Conservation (phyloP, 1,284 basidiomycete genomes). For the Coriolopsis trogii region DNA sequence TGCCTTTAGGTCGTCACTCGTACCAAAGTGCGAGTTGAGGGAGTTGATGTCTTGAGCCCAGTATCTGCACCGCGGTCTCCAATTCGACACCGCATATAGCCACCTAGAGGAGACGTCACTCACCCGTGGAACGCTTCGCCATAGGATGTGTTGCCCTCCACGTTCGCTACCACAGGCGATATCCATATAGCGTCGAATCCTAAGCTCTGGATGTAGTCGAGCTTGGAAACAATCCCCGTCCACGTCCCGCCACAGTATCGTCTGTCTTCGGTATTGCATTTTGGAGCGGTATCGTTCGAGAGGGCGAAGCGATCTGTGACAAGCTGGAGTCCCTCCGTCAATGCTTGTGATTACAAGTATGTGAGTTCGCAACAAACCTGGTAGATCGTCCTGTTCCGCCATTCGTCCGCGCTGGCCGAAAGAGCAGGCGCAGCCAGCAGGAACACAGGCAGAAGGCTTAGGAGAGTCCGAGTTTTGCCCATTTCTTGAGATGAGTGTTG, state of each 20-base stretch:
- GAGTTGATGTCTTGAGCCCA: conserved; percentile 66
- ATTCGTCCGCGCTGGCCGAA: conserved; percentile 31
- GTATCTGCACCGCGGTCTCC: conserved; percentile 36
- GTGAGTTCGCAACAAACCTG: conserved; percentile 29
- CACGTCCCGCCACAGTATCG: conserved; percentile 80
- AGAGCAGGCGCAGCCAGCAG: conserved; percentile 26
- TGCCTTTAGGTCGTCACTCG: conserved; percentile 67
- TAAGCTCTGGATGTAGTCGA: conserved; percentile 79
- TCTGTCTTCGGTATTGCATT: conserved; percentile 54
- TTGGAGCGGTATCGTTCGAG: conserved; percentile 50
- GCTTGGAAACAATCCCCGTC: conserved; percentile 71
- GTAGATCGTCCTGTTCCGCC: conserved; percentile 24
- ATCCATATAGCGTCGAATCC: conserved; percentile 80
- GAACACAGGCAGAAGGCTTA: conserved; percentile 5
- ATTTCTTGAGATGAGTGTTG: neutral
- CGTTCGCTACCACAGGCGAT: conserved; percentile 69
- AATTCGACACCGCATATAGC: no score
- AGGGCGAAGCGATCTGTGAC: conserved; percentile 76
- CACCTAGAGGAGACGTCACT: neutral
- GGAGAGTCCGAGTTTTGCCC: neutral
- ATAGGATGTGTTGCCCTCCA: conserved; percentile 67
- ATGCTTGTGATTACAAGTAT: no score
- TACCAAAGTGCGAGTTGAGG: conserved; percentile 72
- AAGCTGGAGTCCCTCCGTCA: conserved; percentile 51
- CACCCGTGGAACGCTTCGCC: conserved; percentile 68